A percentile compares a stretch with the other conserved stretches of the same genome.
phyloP scores from a whole-genome alignment of 2,329 filamentous ascomycete genomes.

The Myriosclerotinia curreyana region DNA sequence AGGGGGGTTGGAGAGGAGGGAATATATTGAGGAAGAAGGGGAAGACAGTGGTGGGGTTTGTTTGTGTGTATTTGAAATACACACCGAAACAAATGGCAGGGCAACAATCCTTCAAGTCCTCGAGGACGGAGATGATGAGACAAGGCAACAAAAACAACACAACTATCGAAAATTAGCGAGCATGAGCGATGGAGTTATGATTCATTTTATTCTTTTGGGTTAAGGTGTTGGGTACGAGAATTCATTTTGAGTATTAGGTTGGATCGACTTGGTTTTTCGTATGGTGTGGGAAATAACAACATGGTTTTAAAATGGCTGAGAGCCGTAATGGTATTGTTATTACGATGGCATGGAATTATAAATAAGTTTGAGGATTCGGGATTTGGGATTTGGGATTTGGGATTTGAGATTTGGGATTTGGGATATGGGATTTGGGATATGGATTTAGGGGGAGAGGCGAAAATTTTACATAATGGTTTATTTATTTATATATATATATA shows the following conservation, averaged over 20 bases:
- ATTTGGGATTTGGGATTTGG: background rate
- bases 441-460: no score
- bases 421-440: background rate
- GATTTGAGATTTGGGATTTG: background rate
- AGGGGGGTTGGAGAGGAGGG: background rate
- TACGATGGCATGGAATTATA: background rate
- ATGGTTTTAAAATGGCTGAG: background rate
- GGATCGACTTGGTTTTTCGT: no score
- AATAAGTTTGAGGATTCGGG: background rate
- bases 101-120: background rate
- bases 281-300: no score
- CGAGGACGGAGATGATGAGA: background rate
- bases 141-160: background rate
- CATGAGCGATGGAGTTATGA: slow-evolving; percentile 17
- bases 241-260: background rate
- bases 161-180: slow-evolving; percentile 14
- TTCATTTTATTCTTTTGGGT: slow-evolving; percentile 1
- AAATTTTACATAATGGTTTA: no score
- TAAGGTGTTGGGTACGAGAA: background rate
- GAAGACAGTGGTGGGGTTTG: background rate
- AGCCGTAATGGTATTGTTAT: background rate
- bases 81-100: background rate
- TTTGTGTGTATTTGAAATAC: background rate
- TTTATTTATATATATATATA: no score
- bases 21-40: background rate